phyloP scores from a whole-genome alignment of 1,284 basidiomycete species.

The Inonotus obliquus region DNA sequence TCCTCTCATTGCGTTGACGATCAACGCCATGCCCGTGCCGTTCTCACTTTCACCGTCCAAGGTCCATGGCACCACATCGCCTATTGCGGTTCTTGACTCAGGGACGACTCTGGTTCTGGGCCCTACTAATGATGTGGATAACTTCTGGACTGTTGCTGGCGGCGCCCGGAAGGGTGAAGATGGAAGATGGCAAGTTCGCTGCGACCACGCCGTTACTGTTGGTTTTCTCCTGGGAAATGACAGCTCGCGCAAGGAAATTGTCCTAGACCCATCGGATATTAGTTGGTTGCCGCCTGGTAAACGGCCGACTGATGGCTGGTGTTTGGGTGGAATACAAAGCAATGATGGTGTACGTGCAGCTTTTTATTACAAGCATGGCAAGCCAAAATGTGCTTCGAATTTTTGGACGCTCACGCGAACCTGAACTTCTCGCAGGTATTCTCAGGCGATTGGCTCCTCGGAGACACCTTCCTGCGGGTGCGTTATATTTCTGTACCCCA shows the following conservation, averaged over 20 bases:
- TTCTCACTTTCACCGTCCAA: conserved; percentile 42
- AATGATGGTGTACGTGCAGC: conserved; percentile 41
- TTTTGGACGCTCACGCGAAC: conserved; percentile 2
- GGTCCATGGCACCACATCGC: conserved; percentile 37
- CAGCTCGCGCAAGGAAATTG: conserved; percentile 34
- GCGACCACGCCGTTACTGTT: conserved; percentile 42
- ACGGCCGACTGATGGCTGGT: conserved; percentile 39
- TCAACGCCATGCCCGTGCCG: conserved; percentile 34
- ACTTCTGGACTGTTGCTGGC: conserved; percentile 46
- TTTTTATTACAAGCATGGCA: conserved; percentile 1
- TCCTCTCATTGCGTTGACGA: conserved; percentile 40
- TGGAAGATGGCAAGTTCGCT: conserved; percentile 47
- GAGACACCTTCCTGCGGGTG: conserved; percentile 53
- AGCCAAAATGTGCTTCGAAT: conserved; percentile 1
- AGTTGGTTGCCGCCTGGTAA: conserved; percentile 35
- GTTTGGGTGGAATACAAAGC: conserved; percentile 52
- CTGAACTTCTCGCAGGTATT: conserved; percentile 36
- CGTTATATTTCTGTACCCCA: conserved; percentile 21
- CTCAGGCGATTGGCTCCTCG: conserved; percentile 60
- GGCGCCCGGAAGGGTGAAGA: conserved; percentile 34
- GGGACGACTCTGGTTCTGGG: conserved; percentile 56
- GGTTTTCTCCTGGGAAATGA: conserved; percentile 44
- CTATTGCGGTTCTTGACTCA: conserved; percentile 53
- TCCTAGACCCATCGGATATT: conserved; percentile 48
- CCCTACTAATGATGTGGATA: conserved; percentile 44